Percentiles rank a stretch among this genome's conserved stretches.
These are phyloP conservation scores for Fusarium irregulare DNA, from an alignment of 2,329 filamentous ascomycete species.

Conservation along the genomic window DNA sequence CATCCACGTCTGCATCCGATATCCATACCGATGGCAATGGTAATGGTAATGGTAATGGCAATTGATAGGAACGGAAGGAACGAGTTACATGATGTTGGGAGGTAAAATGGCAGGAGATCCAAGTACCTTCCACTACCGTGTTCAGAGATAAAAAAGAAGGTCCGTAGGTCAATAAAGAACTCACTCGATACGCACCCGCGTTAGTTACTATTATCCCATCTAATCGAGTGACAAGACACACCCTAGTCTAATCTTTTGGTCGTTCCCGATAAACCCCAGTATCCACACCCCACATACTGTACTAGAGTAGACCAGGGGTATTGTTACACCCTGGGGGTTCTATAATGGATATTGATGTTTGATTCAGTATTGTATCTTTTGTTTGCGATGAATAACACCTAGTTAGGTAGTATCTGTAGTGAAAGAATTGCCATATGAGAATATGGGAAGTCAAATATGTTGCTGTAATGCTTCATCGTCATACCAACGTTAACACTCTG, in stretches of 20 bases:
- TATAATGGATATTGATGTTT: background rate
- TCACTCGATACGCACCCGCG: constrained; percentile 37
- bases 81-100: constrained; percentile 1
- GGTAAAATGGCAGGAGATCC: constrained; percentile 11
- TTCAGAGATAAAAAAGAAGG: constrained; percentile 14
- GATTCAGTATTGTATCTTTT: background rate
- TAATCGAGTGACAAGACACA: constrained; percentile 39
- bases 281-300: constrained; percentile 28
- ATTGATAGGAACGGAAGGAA: background rate
- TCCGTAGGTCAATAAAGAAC: constrained; percentile 14
- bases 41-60: background rate
- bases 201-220: constrained; percentile 39
- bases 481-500: background rate
- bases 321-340: constrained; percentile 16
- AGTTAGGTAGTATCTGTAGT: background rate
- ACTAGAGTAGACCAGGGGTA: constrained; percentile 7
- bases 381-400: background rate
- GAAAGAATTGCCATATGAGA: background rate
- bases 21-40: constrained; percentile 13
- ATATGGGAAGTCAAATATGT: background rate
- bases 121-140: constrained; percentile 21
- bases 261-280: constrained; percentile 41
- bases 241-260: constrained; percentile 34
- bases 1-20: constrained; percentile 27
- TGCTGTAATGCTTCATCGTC: background rate